Evolutionary conservation across 169 alveolate genomes (phyloP), one percentile per base, ranked within the genome.

Genomic region (Haemoproteus tartakovskyi): DNA sequence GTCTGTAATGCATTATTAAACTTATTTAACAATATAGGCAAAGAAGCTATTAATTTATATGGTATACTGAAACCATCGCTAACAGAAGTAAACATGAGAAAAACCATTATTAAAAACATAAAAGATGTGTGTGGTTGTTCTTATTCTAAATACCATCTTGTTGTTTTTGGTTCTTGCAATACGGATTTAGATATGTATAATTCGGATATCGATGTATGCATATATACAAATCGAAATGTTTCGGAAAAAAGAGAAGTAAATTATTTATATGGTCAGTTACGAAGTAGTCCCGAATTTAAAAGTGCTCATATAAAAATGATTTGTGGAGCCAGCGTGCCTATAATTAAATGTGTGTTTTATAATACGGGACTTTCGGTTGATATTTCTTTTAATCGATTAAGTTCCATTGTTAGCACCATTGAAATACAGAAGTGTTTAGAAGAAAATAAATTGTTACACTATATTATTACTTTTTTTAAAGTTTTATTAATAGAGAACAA

Each of bases 161-260:
- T 63, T 0, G 37, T 50, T 6, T 63, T 48, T 29, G 80, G 80
- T 1, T 63, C 80, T 4, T 63, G 80, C 14, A 63, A 63, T 33
- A 63, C 62, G 12, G 63, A 63, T 2, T 26, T 63, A 1, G 80
- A 63, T 43, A 37, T 63, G 11, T 63, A 63, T 26, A 48, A 30
- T n/a, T 33, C 80, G 38, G 80, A 63, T 22, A 36, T 63, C 3
- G 63, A 63, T 6, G 51, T 63, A 6, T 63, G 80, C 46, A 63
- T 63, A 38, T 63, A 63, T 43, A 63, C 47, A 14, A 50, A 22
- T 4, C 2, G 18, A 2, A 16, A 63, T 5, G 4, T n/a, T n/a
- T n/a, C 33, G 0, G 27, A 63, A 43, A 47, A 5, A 9, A 9
- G n/a, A 2, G 51, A 63, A 50, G n/a, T 63, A 14, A 1, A 3